Conservation (phyloP, 495 filamentous ascomycete species). For the Penicillium lagena region DNA sequence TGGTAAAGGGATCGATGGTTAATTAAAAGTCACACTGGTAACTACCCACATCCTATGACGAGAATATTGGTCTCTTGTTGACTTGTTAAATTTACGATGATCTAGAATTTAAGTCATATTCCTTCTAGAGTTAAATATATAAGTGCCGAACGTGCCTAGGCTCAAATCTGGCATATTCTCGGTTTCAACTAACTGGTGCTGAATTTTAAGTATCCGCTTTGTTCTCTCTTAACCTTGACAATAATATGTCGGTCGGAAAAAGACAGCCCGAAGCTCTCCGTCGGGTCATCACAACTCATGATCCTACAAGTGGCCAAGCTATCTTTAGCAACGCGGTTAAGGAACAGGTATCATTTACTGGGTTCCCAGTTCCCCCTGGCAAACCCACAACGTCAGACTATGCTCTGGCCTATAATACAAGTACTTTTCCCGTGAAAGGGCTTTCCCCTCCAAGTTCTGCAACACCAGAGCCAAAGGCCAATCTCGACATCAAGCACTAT, state of each 20-base stretch:
- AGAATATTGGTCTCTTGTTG: too few species aligned
- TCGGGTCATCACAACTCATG: constrained; percentile 14
- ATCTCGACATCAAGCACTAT: constrained; percentile 15
- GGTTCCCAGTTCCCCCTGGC: constrained; percentile 14
- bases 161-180: too few species aligned
- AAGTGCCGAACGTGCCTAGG: too few species aligned
- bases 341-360: constrained; percentile 13
- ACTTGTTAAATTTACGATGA: too few species aligned
- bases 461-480: constrained; percentile 9
- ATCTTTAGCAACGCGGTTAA: constrained; percentile 8
- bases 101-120: too few species aligned
- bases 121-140: too few species aligned
- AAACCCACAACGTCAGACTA: constrained; percentile 13
- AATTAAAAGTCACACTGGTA: too few species aligned
- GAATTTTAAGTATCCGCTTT: neutral
- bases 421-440: constrained; percentile 13
- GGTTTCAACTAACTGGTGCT: too few species aligned
- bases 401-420: constrained; percentile 14
- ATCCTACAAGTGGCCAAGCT: constrained; percentile 10
- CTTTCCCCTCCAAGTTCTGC: constrained; percentile 13
- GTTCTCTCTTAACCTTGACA: constrained; percentile 5
- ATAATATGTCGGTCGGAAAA: constrained; percentile 13
- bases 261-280: constrained; percentile 10
- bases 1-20: too few species aligned
- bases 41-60: too few species aligned